phyloP scores from a whole-genome alignment of 441 rosid genomes.

The Dalechampia spathulata region DNA sequence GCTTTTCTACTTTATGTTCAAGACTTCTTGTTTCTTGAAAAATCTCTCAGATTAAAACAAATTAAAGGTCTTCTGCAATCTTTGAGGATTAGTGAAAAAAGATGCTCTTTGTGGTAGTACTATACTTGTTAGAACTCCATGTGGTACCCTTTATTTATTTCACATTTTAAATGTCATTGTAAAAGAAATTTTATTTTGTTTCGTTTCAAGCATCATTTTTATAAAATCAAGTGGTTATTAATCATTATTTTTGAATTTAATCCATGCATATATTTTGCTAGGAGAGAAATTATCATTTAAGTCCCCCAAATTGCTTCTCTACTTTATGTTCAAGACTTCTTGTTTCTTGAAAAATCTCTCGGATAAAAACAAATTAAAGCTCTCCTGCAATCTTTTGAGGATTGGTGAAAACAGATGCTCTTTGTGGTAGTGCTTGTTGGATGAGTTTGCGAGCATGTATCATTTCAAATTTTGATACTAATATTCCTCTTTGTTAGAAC shows the following conservation, averaged over 20 bases:
- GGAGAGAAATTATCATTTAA: too few relatives aligned
- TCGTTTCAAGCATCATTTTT: too few relatives aligned
- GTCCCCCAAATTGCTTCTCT: neutral
- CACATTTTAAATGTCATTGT: too few relatives aligned
- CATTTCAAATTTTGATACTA: constrained; percentile 10
- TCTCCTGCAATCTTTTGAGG: neutral
- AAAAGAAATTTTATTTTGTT: too few relatives aligned
- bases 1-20: neutral
- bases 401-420: neutral
- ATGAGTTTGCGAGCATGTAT: neutral
- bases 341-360: neutral
- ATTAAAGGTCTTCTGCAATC: neutral
- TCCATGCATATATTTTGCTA: too few relatives aligned
- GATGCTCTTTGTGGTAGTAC: neutral
- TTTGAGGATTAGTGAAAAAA: neutral
- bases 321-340: neutral
- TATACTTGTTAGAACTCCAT: too few relatives aligned
- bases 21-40: neutral
- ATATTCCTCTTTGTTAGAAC: constrained; percentile 35
- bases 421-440: neutral
- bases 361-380: neutral
- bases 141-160: too few relatives aligned
- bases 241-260: too few relatives aligned
- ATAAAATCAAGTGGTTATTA: too few relatives aligned
- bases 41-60: neutral